These are phyloP conservation scores for Globisporangium barbulae DNA, from an alignment of 352 stramenopile genomes.

Conservation along the genomic window DNA sequence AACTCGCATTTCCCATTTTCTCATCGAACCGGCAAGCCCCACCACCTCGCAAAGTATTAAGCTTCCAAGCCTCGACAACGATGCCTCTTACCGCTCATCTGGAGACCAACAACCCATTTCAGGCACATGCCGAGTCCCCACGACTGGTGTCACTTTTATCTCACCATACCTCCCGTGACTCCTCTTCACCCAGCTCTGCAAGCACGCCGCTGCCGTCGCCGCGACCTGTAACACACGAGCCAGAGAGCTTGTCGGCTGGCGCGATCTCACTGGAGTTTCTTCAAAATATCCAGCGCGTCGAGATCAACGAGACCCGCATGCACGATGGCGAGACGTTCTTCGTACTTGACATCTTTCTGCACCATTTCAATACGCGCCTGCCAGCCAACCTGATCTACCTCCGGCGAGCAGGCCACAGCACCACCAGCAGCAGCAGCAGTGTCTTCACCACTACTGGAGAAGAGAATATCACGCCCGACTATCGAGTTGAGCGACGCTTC, in stretches of 20 bases:
- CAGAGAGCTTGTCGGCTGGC: background rate
- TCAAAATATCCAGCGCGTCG: constrained; percentile 2
- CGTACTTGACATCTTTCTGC: constrained; percentile 9
- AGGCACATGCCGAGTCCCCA: background rate
- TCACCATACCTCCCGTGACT: background rate
- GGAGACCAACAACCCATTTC: background rate
- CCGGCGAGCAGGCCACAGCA: background rate
- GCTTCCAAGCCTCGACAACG: background rate
- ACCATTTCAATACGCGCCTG: constrained; percentile 10
- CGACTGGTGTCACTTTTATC: background rate
- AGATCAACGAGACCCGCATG: constrained; percentile 14
- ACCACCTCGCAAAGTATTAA: background rate
- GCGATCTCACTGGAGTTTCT: constrained; percentile 5
- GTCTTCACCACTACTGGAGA: background rate
- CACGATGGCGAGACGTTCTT: constrained; percentile 13
- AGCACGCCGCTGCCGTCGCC: background rate
- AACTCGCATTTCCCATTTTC: background rate
- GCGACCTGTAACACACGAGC: background rate
- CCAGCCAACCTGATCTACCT: background rate
- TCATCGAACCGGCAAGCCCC: background rate
- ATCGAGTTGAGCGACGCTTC: constrained; percentile 51
- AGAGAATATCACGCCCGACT: constrained; percentile 26
- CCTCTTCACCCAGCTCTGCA: background rate
- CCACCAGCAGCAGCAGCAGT: background rate
- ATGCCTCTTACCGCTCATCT: background rate